Percentiles rank a stretch among this genome's conserved stretches.
Evolutionary conservation across 352 stramenopile genomes (phyloP).

Genomic region (Globisporangium iwayamae): DNA sequence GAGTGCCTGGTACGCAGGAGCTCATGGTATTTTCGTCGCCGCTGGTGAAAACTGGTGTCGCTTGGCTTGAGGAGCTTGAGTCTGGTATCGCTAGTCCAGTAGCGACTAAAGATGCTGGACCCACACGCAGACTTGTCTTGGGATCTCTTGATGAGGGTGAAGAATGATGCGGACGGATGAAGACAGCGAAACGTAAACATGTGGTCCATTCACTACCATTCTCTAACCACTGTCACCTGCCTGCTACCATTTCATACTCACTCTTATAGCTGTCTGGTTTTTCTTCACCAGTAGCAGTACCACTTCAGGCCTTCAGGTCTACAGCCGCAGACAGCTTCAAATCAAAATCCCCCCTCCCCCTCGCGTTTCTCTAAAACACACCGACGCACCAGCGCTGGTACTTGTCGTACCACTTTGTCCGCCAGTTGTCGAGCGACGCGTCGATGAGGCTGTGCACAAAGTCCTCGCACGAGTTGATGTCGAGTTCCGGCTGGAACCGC

Average conservation of each 20-base stretch:
- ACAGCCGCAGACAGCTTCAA: not conserved
- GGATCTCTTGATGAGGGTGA: not conserved
- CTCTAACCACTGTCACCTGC: not conserved
- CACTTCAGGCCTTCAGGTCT: too few relatives aligned
- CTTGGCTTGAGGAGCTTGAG: not conserved
- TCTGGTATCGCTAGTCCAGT: not conserved
- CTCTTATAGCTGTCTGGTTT: not conserved
- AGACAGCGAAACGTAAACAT: not conserved
- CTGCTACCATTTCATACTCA: not conserved
- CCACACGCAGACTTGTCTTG: not conserved
- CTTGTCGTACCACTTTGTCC: conserved; percentile 95
- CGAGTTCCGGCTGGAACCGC: conserved; percentile 93
- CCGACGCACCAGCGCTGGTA: conserved; percentile 93
- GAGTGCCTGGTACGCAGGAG: not conserved
- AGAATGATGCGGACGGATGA: not conserved
- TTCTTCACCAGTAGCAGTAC: not conserved
- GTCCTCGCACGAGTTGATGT: conserved; percentile 92
- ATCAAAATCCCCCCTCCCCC: not conserved
- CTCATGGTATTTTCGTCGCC: not conserved
- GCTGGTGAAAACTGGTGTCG: not conserved
- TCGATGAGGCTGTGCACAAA: conserved; percentile 96
- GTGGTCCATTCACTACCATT: not conserved
- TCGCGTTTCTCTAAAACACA: conserved; percentile 54
- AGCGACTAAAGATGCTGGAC: not conserved
- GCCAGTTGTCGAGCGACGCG: conserved; percentile 95